Evolutionary conservation across 139 green algal species (phyloP).

Genomic region (Desmodesmus armatus): DNA sequence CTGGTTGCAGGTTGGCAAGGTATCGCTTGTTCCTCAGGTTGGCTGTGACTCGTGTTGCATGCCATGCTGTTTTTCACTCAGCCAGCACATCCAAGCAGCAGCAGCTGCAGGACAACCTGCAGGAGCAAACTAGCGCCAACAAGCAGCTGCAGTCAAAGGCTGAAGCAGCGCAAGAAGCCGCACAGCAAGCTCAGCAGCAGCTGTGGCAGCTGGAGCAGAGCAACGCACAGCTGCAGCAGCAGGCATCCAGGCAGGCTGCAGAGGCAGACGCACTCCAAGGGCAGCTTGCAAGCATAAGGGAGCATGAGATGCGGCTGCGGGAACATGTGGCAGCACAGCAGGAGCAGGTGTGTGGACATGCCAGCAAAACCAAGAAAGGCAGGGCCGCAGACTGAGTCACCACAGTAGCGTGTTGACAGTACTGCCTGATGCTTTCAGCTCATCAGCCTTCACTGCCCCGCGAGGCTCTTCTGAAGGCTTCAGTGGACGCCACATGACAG

Average conservation of each 20-base stretch:
- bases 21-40: not conserved
- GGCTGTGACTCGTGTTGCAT: not conserved
- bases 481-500: too few species aligned
- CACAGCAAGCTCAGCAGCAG: slow-evolving; percentile 3
- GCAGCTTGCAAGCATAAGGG: slow-evolving; percentile 5
- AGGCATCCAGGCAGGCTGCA: not conserved
- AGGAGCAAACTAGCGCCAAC: not conserved
- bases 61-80: slow-evolving; percentile 5
- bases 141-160: slow-evolving; percentile 13
- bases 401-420: too few species aligned
- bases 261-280: slow-evolving; percentile 29
- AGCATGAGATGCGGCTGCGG: not conserved
- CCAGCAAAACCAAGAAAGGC: too few species aligned
- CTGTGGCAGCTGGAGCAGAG: slow-evolving; percentile 30
- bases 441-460: too few species aligned
- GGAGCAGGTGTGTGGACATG: slow-evolving; percentile 9
- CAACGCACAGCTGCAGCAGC: not conserved
- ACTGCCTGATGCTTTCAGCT: too few species aligned
- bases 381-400: too few species aligned
- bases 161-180: not conserved
- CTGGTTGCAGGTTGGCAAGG: too few species aligned
- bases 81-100: not conserved
- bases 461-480: too few species aligned
- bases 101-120: not conserved
- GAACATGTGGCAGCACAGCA: not conserved